A percentile compares a stretch with the other conserved stretches of the same genome.
Evolutionary conservation across 23 red algal genomes (phyloP).

Genomic region (Agarophyton chilense): DNA sequence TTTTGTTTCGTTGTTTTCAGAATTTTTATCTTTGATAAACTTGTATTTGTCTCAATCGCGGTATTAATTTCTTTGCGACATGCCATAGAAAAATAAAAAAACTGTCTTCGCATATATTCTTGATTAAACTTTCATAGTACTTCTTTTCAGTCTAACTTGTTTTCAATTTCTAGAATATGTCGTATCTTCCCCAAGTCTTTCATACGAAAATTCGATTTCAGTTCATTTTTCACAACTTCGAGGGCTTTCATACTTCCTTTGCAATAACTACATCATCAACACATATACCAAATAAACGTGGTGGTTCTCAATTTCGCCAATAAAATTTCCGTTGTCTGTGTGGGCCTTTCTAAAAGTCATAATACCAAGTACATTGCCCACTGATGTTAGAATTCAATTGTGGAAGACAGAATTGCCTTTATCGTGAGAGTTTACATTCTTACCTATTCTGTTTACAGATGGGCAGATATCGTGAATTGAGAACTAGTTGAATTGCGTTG

Average conservation of each 20-base stretch:
- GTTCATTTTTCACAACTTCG: neutral
- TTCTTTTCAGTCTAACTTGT: neutral
- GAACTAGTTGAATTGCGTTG: too few relatives aligned
- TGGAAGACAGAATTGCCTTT: too few relatives aligned
- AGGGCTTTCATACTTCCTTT: neutral
- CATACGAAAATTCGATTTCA: neutral
- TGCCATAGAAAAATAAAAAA: neutral
- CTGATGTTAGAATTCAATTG: too few relatives aligned
- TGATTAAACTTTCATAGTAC: neutral
- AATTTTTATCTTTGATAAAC: too few relatives aligned
- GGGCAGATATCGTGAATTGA: too few relatives aligned
- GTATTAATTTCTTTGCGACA: neutral
- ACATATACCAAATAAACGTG: neutral
- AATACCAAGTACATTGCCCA: neutral
- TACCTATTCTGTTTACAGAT: too few relatives aligned
- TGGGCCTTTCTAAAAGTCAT: neutral
- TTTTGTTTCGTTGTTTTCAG: too few relatives aligned
- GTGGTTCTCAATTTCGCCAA: neutral
- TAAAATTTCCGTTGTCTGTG: constrained; percentile 11
- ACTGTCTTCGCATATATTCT: neutral
- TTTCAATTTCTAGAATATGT: neutral
- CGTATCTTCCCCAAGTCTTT: too few relatives aligned
- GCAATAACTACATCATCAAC: constrained; percentile 19
- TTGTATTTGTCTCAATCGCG: neutral
- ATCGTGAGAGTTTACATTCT: too few relatives aligned